phyloP scores from a whole-genome alignment of 1,284 basidiomycete genomes.

The Trametes sp. region DNA sequence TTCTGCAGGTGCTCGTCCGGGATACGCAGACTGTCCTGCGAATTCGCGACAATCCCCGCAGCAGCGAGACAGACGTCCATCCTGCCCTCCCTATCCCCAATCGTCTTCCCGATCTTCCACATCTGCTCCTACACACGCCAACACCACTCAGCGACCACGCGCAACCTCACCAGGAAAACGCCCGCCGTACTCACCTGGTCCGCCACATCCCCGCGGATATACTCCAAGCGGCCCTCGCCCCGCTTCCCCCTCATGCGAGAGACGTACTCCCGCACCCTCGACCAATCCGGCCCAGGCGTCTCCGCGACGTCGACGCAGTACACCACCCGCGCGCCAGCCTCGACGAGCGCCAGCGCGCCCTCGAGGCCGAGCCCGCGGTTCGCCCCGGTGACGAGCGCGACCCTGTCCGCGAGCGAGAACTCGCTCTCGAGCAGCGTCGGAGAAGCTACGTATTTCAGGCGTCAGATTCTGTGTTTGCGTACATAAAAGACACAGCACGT shows the following conservation, averaged over 20 bases:
- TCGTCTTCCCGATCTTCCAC: slow-evolving; percentile 62
- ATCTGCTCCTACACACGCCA: slow-evolving; percentile 46
- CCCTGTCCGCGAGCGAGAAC: slow-evolving; percentile 76
- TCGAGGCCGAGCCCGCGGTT: slow-evolving; percentile 86
- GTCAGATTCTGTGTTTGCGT: too few species aligned
- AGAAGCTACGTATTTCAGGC: too few species aligned
- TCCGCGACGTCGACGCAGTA: slow-evolving; percentile 79
- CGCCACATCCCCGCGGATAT: slow-evolving; percentile 68
- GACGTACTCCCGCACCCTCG: slow-evolving; percentile 61
- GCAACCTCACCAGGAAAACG: too few species aligned
- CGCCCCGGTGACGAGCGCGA: slow-evolving; percentile 79
- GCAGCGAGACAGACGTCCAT: slow-evolving; percentile 82
- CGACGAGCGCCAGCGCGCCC: slow-evolving; percentile 78
- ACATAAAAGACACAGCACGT: background rate
- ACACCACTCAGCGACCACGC: too few species aligned
- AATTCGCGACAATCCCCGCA: slow-evolving; percentile 60
- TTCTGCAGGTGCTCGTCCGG: slow-evolving; percentile 71
- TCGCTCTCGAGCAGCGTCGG: slow-evolving; percentile 63
- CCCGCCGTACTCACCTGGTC: slow-evolving; percentile 54
- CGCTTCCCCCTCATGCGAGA: slow-evolving; percentile 46
- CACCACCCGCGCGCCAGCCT: slow-evolving; percentile 78
- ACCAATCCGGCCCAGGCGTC: slow-evolving; percentile 73
- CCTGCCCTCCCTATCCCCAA: slow-evolving; percentile 69
- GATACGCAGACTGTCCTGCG: slow-evolving; percentile 72
- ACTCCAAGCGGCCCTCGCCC: slow-evolving; percentile 60